These are phyloP conservation scores for Cadophora gregata DNA, from an alignment of 2,329 filamentous ascomycete species.

Conservation along the genomic window DNA sequence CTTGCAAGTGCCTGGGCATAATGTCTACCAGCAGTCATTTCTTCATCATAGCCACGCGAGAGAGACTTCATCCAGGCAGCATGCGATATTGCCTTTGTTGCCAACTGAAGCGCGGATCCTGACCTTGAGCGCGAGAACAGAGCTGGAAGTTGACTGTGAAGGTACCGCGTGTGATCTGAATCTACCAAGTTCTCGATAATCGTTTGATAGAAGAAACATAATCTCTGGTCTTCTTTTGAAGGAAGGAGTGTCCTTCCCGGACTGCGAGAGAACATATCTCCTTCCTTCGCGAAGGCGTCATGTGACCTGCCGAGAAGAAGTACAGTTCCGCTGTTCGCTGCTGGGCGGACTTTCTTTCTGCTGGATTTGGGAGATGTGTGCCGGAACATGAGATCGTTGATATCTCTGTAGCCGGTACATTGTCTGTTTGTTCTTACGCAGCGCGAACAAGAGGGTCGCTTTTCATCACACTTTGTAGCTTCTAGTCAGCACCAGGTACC, in stretches of 20 bases:
- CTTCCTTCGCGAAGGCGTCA: background rate
- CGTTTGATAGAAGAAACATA: slow-evolving; percentile 28
- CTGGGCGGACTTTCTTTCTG: background rate
- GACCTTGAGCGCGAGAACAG: slow-evolving; percentile 19
- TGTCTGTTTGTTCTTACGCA: slow-evolving; percentile 23
- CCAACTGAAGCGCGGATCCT: slow-evolving; percentile 25
- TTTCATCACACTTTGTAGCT: slow-evolving; percentile 28
- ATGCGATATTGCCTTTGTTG: slow-evolving; percentile 27
- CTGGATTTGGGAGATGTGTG: slow-evolving; percentile 1
- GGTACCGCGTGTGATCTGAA: slow-evolving; percentile 26
- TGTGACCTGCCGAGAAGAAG: background rate
- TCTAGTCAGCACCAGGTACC: background rate
- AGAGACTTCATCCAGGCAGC: slow-evolving; percentile 25
- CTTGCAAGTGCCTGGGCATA: slow-evolving; percentile 24
- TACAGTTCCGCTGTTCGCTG: background rate
- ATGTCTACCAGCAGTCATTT: slow-evolving; percentile 19
- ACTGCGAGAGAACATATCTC: background rate
- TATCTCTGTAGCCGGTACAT: slow-evolving; percentile 30
- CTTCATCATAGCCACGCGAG: background rate
- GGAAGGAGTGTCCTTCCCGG: slow-evolving; percentile 3
- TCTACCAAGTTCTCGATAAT: slow-evolving; percentile 19
- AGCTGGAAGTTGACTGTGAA: slow-evolving; percentile 28
- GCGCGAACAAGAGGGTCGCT: slow-evolving; percentile 26
- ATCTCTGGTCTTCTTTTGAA: slow-evolving; percentile 15
- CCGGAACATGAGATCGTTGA: slow-evolving; percentile 29